Evolutionary conservation across 768 basidiomycete species (phyloP).

Genomic region (Lentinula detonsa): DNA sequence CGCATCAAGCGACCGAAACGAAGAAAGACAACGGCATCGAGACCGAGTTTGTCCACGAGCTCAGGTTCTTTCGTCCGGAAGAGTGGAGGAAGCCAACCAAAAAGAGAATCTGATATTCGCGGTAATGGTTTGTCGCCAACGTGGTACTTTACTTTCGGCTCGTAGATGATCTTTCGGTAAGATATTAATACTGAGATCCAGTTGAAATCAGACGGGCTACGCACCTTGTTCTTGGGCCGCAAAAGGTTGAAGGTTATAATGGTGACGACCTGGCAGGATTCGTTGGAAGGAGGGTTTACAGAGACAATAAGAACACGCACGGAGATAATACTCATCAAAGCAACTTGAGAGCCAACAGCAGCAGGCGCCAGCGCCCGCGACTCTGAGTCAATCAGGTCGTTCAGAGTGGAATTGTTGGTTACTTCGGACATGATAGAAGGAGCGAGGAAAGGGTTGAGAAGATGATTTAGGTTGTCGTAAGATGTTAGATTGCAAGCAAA

Average conservation of each 20-base stretch:
- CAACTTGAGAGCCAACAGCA: constrained; percentile 75
- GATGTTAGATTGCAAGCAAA: not conserved
- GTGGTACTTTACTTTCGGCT: constrained; percentile 92
- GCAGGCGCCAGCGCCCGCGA: constrained; percentile 71
- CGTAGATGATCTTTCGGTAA: constrained; percentile 67
- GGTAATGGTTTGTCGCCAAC: constrained; percentile 72
- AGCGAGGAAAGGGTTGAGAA: not conserved
- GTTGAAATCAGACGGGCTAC: constrained; percentile 7
- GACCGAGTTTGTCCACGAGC: constrained; percentile 80
- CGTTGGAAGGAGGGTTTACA: constrained; percentile 1
- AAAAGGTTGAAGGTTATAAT: constrained; percentile 77
- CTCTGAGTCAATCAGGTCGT: constrained; percentile 31
- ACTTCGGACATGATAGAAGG: not conserved
- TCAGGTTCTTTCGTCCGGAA: constrained; percentile 83
- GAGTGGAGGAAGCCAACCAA: constrained; percentile 89
- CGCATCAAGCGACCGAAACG: constrained; percentile 88
- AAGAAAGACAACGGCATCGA: constrained; percentile 90
- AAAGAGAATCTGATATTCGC: constrained; percentile 72
- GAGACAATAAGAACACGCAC: constrained; percentile 31
- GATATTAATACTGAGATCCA: not conserved
- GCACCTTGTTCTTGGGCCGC: constrained; percentile 84
- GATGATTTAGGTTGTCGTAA: not conserved
- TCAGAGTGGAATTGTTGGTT: not conserved
- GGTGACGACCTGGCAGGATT: constrained; percentile 45
- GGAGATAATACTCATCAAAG: constrained; percentile 66